These are phyloP conservation scores for Coelastrella sp. DNA, from an alignment of 139 green algal species.

Conservation along the genomic window DNA sequence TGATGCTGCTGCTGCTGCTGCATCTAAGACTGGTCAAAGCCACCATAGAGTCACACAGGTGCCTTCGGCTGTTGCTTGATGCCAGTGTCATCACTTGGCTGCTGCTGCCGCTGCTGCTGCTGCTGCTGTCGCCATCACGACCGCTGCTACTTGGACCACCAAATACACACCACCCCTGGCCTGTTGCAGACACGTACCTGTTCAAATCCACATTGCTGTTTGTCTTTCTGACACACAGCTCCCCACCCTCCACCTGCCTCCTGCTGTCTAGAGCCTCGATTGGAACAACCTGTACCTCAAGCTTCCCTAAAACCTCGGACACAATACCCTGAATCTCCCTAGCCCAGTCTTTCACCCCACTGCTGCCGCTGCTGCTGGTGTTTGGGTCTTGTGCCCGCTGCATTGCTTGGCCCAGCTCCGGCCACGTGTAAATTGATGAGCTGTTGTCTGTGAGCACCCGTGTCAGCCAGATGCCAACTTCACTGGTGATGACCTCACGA, in stretches of 20 bases:
- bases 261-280: conserved; percentile 26
- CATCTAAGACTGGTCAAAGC: background rate
- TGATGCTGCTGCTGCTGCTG: conserved; percentile 17
- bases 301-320: conserved; percentile 45
- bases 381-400: background rate
- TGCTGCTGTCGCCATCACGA: background rate
- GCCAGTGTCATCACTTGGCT: too few relatives aligned
- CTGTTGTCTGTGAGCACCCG: conserved; percentile 55
- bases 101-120: background rate
- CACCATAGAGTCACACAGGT: too few relatives aligned
- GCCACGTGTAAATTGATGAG: conserved; percentile 50
- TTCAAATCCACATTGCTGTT: conserved; percentile 70
- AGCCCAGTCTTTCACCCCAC: conserved; percentile 21
- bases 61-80: background rate
- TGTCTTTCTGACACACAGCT: conserved; percentile 68
- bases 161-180: background rate
- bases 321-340: conserved; percentile 34
- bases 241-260: conserved; percentile 49
- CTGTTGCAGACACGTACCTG: background rate
- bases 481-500: conserved; percentile 71
- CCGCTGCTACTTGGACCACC: background rate
- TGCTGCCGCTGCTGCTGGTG: conserved; percentile 27
- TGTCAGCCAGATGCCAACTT: conserved; percentile 67
- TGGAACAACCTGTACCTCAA: conserved; percentile 45
- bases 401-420: conserved; percentile 49